Conservation (phyloP, 805 yeast genomes). For the Vanderwaltozyma verrucispora region DNA sequence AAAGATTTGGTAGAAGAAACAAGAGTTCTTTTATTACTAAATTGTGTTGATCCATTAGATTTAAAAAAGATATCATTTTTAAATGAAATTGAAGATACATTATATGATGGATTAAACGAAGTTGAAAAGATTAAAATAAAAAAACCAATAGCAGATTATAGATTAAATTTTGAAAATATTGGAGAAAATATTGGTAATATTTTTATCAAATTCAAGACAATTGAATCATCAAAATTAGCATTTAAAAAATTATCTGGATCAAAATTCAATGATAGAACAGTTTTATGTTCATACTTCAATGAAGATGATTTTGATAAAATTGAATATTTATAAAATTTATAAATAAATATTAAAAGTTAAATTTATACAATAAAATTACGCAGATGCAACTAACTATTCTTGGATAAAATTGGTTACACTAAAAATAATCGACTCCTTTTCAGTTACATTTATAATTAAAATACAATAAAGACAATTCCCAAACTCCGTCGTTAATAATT, state of each 20-base stretch:
- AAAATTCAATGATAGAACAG: slow-evolving; percentile 54
- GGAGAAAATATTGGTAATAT: slow-evolving; percentile 61
- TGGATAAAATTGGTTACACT: no score
- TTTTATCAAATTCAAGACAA: slow-evolving; percentile 50
- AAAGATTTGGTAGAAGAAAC: slow-evolving; percentile 15
- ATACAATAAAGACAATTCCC: no score
- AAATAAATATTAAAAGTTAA: not conserved
- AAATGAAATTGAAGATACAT: slow-evolving; percentile 41
- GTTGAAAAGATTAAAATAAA: slow-evolving; percentile 52
- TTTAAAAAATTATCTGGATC: slow-evolving; percentile 51
- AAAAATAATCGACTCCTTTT: no score
- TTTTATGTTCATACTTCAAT: slow-evolving; percentile 52
- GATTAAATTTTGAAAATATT: slow-evolving; percentile 35
- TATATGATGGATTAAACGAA: slow-evolving; percentile 29
- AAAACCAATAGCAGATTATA: slow-evolving; percentile 36
- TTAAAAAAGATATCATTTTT: slow-evolving; percentile 40
- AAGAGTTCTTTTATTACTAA: slow-evolving; percentile 53
- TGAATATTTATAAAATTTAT: not conserved
- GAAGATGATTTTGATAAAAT: slow-evolving; percentile 43
- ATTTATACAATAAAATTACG: no score
- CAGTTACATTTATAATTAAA: no score
- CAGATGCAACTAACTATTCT: no score
- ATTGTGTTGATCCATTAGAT: slow-evolving; percentile 56
- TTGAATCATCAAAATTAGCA: slow-evolving; percentile 45
- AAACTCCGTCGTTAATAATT: no score